phyloP scores from a whole-genome alignment of 2,329 filamentous ascomycete genomes.

The Apiospora kogelbergensis region DNA sequence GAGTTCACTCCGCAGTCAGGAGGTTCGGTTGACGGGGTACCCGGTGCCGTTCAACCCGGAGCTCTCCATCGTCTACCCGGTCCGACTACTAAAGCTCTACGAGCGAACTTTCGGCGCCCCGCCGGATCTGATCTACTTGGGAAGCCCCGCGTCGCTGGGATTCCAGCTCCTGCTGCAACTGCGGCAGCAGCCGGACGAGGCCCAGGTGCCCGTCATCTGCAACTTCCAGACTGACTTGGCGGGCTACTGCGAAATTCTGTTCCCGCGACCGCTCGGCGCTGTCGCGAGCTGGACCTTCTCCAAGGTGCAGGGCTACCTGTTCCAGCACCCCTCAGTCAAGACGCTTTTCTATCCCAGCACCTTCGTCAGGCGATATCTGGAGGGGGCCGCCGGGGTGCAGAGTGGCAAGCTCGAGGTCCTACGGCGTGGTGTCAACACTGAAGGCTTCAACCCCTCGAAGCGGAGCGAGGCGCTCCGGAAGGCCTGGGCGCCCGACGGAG shows the following conservation, averaged over 20 bases:
- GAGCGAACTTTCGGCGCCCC: constrained; percentile 55
- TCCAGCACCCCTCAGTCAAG: constrained; percentile 59
- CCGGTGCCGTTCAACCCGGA: constrained; percentile 72
- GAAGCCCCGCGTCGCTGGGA: constrained; percentile 67
- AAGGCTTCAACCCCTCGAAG: constrained; percentile 56
- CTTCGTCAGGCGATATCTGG: constrained; percentile 62
- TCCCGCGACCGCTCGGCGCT: constrained; percentile 59
- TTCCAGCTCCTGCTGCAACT: constrained; percentile 72
- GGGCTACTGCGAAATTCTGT: constrained; percentile 69
- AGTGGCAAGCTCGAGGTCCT: constrained; percentile 58
- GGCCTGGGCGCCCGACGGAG: constrained; percentile 58
- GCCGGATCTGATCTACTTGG: constrained; percentile 69
- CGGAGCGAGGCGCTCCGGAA: constrained; percentile 52
- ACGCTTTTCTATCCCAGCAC: constrained; percentile 70
- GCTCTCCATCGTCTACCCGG: constrained; percentile 68
- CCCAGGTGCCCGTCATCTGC: constrained; percentile 60
- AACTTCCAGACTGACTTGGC: constrained; percentile 74
- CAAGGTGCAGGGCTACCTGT: constrained; percentile 65
- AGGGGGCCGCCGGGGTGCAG: constrained; percentile 52
- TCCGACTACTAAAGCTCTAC: constrained; percentile 63
- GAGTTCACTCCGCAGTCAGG: constrained; percentile 39
- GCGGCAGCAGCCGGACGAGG: constrained; percentile 54
- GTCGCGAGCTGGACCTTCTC: constrained; percentile 63
- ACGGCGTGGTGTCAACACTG: constrained; percentile 64
- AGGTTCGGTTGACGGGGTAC: constrained; percentile 63